A percentile compares a stretch with the other conserved stretches of the same genome.
phyloP scores from a whole-genome alignment of 2,329 filamentous ascomycete genomes.

The Sphaerostilbella broomeana region DNA sequence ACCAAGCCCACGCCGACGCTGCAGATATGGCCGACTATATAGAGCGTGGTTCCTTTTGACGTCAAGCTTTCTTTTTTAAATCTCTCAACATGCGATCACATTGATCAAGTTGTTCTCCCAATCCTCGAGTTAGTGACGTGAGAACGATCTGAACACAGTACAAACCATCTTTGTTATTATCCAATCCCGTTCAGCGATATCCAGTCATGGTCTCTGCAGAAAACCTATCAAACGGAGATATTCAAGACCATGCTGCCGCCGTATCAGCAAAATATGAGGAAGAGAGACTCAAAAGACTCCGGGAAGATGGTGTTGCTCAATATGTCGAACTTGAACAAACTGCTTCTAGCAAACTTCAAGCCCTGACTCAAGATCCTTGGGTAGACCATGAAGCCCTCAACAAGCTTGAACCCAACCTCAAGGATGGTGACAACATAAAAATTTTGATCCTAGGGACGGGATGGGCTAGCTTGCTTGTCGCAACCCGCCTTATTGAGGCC shows the following conservation, averaged over 20 bases:
- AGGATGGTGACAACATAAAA: conserved; percentile 23
- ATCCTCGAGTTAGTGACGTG: too few relatives aligned
- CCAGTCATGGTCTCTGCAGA: conserved; percentile 42
- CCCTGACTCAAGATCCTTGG: conserved; percentile 30
- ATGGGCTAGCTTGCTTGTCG: conserved; percentile 28
- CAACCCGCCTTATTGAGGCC: conserved; percentile 20
- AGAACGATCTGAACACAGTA: too few relatives aligned
- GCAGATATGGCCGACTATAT: too few relatives aligned
- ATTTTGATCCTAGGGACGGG: conserved; percentile 31
- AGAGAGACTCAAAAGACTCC: conserved; percentile 29
- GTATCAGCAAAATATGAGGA: conserved; percentile 25
- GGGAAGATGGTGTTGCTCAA: conserved; percentile 26
- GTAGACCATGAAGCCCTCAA: conserved; percentile 28
- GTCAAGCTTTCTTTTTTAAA: too few relatives aligned
- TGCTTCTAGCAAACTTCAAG: conserved; percentile 14
- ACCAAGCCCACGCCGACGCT: too few relatives aligned
- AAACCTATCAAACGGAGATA: conserved; percentile 45
- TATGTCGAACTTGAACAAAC: conserved; percentile 27
- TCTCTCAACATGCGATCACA: too few relatives aligned
- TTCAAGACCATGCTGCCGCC: conserved; percentile 34
- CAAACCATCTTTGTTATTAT: too few relatives aligned
- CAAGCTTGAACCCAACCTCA: conserved; percentile 16
- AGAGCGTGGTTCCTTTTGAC: too few relatives aligned
- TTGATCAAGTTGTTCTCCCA: too few relatives aligned
- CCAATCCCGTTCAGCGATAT: too few relatives aligned